phyloP scores from a whole-genome alignment of 2,329 filamentous ascomycete genomes.

The Pseudogymnoascus destructans region DNA sequence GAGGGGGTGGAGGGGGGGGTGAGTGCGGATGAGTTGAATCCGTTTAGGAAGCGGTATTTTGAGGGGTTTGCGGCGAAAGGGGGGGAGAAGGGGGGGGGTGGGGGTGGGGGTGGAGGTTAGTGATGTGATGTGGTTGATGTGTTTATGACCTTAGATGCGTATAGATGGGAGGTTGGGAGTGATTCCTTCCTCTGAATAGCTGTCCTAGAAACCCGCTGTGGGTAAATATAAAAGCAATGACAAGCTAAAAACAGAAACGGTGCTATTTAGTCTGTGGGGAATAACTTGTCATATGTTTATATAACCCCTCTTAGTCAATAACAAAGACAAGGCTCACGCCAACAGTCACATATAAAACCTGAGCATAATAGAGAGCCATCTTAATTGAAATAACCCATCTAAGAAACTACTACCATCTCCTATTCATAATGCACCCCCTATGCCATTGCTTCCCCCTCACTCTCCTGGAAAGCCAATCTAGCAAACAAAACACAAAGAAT shows the following conservation, averaged over 20 bases:
- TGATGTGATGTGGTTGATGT: not conserved
- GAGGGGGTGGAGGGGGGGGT: constrained; percentile 32
- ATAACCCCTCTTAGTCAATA: too few relatives aligned
- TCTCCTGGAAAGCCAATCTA: not conserved
- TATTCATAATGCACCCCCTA: not conserved
- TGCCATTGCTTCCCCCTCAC: not conserved
- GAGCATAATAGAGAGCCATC: not conserved
- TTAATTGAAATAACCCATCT: not conserved
- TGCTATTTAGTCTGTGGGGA: not conserved
- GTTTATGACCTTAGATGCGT: not conserved
- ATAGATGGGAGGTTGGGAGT: not conserved
- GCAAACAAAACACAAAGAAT: not conserved
- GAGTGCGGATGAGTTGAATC: constrained; percentile 53
- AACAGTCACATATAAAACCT: not conserved
- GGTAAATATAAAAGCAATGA: not conserved
- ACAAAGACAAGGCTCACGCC: not conserved
- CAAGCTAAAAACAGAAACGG: not conserved
- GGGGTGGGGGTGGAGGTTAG: not conserved
- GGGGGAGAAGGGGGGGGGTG: not conserved
- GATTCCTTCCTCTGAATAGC: not conserved
- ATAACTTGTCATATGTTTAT: not conserved
- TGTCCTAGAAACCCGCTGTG: not conserved
- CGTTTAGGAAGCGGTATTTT: constrained; percentile 44
- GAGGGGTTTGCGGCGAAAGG: constrained; percentile 25
- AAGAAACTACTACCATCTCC: not conserved